phyloP scores from a whole-genome alignment of 257 asterid genomes.

The Anisodus tanguticus region DNA sequence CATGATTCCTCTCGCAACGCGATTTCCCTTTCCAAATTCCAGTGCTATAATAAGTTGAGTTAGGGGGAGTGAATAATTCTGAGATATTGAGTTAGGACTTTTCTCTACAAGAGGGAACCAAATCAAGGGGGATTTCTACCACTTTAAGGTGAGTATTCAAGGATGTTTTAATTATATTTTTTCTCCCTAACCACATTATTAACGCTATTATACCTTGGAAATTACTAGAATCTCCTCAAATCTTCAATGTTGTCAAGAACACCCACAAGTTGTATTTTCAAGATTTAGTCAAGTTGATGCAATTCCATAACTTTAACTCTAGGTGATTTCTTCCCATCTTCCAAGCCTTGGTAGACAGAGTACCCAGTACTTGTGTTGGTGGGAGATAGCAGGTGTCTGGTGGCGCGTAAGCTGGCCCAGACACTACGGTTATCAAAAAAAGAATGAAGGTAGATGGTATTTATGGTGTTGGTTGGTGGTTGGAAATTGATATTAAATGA shows the following conservation, averaged over 20 bases:
- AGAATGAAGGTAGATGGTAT: neutral
- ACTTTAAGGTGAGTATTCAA: neutral
- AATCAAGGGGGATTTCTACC: neutral
- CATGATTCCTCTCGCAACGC: neutral
- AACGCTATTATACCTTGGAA: neutral
- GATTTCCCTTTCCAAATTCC: neutral
- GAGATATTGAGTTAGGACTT: neutral
- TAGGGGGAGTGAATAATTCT: neutral
- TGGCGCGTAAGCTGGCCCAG: neutral
- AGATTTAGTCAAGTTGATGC: neutral
- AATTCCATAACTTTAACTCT: neutral
- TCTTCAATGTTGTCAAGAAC: neutral
- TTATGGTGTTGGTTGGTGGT: neutral
- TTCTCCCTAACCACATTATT: neutral
- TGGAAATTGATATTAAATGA: neutral
- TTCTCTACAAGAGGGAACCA: neutral
- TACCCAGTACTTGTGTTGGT: neutral
- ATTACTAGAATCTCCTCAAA: conserved; percentile 15
- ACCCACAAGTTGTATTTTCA: neutral
- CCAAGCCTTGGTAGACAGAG: neutral
- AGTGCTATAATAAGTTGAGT: neutral
- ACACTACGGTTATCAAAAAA: neutral
- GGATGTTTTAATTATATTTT: neutral
- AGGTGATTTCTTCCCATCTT: neutral
- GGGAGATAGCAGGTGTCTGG: neutral